These are phyloP conservation scores for Trametes elegans DNA, from an alignment of 768 basidiomycete genomes.

Conservation along the genomic window DNA sequence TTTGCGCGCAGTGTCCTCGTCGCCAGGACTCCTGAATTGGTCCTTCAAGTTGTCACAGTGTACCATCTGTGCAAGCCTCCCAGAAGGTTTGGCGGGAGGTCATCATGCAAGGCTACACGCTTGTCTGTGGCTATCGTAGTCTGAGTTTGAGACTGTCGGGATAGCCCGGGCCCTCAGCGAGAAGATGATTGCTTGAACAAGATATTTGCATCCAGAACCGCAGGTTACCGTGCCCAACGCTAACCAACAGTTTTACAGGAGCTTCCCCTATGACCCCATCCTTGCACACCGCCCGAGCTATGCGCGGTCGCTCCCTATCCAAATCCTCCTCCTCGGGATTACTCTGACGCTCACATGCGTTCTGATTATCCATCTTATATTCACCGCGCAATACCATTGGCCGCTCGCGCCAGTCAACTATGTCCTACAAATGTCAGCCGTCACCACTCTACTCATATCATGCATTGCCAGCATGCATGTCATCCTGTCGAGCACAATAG, in stretches of 20 bases:
- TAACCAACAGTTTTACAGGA: constrained; percentile 13
- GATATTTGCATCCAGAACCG: too few relatives aligned
- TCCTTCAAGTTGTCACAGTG: too few relatives aligned
- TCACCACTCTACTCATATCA: constrained; percentile 74
- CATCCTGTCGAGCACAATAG: constrained; percentile 56
- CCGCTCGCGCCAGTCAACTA: constrained; percentile 93
- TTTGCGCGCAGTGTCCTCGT: too few relatives aligned
- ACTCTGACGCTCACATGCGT: constrained; percentile 81
- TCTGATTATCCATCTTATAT: constrained; percentile 87
- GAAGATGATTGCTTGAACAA: too few relatives aligned
- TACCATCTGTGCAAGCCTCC: too few relatives aligned
- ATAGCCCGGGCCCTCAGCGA: too few relatives aligned
- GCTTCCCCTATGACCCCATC: constrained; percentile 61
- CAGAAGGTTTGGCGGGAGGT: too few relatives aligned
- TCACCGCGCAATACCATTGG: constrained; percentile 96
- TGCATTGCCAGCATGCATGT: constrained; percentile 76
- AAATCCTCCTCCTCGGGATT: constrained; percentile 83
- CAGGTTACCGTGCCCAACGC: too few relatives aligned
- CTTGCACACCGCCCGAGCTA: constrained; percentile 76
- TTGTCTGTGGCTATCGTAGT: too few relatives aligned
- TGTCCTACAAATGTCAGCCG: constrained; percentile 82
- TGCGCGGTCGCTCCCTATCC: constrained; percentile 85
- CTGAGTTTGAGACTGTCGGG: too few relatives aligned
- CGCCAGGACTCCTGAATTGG: too few relatives aligned
- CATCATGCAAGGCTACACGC: too few relatives aligned